Evolutionary conservation across 805 yeast genomes (phyloP), one percentile per base, ranked within the genome.

Genomic region (Candida boidinii): DNA sequence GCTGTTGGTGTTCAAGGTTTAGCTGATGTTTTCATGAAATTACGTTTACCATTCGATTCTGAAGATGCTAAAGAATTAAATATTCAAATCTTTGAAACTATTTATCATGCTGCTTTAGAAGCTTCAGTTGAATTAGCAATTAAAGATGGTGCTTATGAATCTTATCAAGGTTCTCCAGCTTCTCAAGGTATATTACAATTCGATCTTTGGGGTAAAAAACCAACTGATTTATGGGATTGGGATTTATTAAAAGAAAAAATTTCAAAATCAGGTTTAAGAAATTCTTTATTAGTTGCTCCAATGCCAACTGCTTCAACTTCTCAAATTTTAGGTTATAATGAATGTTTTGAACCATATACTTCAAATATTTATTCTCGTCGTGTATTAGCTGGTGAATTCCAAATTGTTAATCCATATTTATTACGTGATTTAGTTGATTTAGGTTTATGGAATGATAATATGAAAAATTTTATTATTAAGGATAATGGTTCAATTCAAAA

Each of bases 241-340:
- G 77, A 70, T 44, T 33, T 56, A n/a, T 57, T 73, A 45, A 73
- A 71, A 54, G 64, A 58, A 39, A 56, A 62, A 37, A 56, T 73
- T 46, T 62, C 64, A 32, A 58, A 61, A 41, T 60, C 64, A 47
- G 79, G 79, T 29, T 45, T 73, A 29, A 64, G 79, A 56, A 73
- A 73, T 57, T 73, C 79, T 23, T 60, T 73, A 43, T 64, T 73
- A 43, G 76, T 73, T 40, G 79, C 79, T 1, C 78, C 78, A 39
- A 73, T 73, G 79, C 79, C 79, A 28, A 73, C 79, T 38, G 79
- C 79, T n/a, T 73, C 79, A 17, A 73, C 79, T 5, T 73, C 79
- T 8, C 79, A 73, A 52, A 73, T 73, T 39, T 62, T 73, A 48
- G 79, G 79, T 42, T 68, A 66, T 54, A 73, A 70, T 48, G 79